Evolutionary conservation across 805 yeast species (phyloP).

Genomic region (Wickerhamomyces canadensis): DNA sequence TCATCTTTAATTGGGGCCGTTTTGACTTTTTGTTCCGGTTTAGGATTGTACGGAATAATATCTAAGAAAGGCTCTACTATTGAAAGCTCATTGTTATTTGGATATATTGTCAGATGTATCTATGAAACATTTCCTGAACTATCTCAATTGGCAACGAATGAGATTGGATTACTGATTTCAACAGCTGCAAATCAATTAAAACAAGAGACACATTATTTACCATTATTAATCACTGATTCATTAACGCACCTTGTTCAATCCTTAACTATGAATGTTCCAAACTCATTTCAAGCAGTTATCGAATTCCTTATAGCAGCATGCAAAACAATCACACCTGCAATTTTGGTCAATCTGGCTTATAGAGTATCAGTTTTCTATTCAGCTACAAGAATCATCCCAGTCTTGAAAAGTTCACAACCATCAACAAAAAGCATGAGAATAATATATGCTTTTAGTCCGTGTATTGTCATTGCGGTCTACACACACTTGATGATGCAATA

Average conservation of each 20-base stretch:
- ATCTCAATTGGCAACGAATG: constrained; percentile 47
- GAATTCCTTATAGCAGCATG: constrained; percentile 41
- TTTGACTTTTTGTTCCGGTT: constrained; percentile 64
- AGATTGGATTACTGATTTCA: constrained; percentile 34
- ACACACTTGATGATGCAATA: constrained; percentile 85
- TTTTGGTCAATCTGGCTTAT: constrained; percentile 75
- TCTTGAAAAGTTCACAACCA: constrained; percentile 38
- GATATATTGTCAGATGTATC: constrained; percentile 87
- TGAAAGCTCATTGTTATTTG: constrained; percentile 80
- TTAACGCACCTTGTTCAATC: constrained; percentile 17
- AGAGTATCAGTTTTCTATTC: constrained; percentile 84
- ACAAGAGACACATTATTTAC: constrained; percentile 27
- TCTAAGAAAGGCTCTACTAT: constrained; percentile 84
- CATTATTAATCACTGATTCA: constrained; percentile 24
- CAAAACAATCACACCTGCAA: constrained; percentile 67
- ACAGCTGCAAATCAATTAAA: constrained; percentile 27
- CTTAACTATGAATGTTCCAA: constrained; percentile 20
- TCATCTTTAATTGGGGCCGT: constrained; percentile 86
- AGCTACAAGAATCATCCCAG: constrained; percentile 91
- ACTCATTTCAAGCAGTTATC: constrained; percentile 27
- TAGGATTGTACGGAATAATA: constrained; percentile 80
- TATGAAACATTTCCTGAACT: constrained; percentile 91
- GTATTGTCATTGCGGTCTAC: constrained; percentile 90
- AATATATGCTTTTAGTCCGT: constrained; percentile 86
- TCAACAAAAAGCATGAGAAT: constrained; percentile 37